A percentile compares a stretch with the other conserved stretches of the same genome.
phyloP scores from a whole-genome alignment of 305 asterid species.

The Plantago coronopus region DNA sequence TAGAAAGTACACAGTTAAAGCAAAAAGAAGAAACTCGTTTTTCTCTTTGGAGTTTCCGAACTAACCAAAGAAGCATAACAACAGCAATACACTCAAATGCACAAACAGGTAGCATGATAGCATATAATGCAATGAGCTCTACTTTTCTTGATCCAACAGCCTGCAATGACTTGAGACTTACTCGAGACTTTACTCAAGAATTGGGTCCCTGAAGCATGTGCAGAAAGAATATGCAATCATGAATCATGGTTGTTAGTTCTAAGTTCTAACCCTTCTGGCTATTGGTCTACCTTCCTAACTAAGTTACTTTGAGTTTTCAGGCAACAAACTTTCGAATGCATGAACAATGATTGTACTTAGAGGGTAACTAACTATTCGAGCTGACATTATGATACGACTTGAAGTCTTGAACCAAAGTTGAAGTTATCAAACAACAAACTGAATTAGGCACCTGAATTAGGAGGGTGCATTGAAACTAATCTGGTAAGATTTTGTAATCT shows the following conservation, averaged over 20 bases:
- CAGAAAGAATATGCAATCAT: constrained; percentile 1
- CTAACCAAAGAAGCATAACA: no score
- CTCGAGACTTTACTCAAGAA: not conserved
- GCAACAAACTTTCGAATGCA: no score
- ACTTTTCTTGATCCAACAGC: no score
- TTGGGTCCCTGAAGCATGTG: constrained; percentile 1
- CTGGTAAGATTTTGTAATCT: not conserved
- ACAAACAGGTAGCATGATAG: not conserved
- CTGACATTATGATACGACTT: not conserved
- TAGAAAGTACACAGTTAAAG: no score
- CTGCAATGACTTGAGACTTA: not conserved
- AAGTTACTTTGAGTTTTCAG: not conserved
- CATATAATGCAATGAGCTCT: not conserved
- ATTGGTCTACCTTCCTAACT: not conserved
- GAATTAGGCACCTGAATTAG: constrained; percentile 2
- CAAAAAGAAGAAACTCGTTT: no score
- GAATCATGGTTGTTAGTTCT: not conserved
- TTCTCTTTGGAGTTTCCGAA: no score
- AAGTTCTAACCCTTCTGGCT: not conserved
- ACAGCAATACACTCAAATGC: no score
- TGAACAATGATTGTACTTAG: not conserved
- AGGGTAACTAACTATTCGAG: not conserved
- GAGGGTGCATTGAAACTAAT: not conserved
- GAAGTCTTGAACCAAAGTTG: not conserved
- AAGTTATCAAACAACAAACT: not conserved